Base-by-base conservation (phyloP, 2,329 filamentous ascomycete species). In the Aspergillus aculeatus region DNA sequence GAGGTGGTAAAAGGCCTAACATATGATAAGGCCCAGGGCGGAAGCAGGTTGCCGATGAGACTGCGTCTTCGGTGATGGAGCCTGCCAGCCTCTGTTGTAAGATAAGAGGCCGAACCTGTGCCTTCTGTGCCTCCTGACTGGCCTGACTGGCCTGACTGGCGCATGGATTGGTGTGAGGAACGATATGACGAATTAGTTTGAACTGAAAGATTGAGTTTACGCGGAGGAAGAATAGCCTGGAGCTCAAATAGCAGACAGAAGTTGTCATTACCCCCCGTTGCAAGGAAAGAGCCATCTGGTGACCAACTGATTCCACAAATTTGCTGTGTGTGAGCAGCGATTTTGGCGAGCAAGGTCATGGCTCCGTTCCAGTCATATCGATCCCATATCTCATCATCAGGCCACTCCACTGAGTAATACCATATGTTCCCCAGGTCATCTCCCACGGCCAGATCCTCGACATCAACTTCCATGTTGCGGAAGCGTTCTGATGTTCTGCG, bases 261-360 rank as follows among this genome's bases (percentile, higher is more conserved):
- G 70, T 98, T 97, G 78, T 99, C 95, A 71, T 99, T 98, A 24
- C 91, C 92, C 6, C 95, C 93, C 4, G 91, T 92, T 14, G 91
- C 92, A 72, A 99, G 93, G 38, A 87, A 82, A 3, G 82, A 82
- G 3, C 92, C 92, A 68, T 91, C 86, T 3, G 81, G 80, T 3
- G 92, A 93, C 91, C 93, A 98, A 3, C 90, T 85, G n/a, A 99
- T 80, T 1, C 94, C 94, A 69, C 95, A 99, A 57, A 99, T 89
- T 71, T 98, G 93, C 75, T 97, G 92, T 1, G 83, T 86, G 72
- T 98, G 94, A 7, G 91, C 86, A 32, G 83, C 83, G 67, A 98
- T 88, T 64, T 88, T 87, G 23, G 89, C 88, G 54, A 96, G 79
- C 24, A 97, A 80, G 1, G 85, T 91, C 80, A 96, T 88, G 35